These are phyloP conservation scores for Schizochytrium sp. DNA, from an alignment of 108 stramenopile species.

Conservation along the genomic window DNA sequence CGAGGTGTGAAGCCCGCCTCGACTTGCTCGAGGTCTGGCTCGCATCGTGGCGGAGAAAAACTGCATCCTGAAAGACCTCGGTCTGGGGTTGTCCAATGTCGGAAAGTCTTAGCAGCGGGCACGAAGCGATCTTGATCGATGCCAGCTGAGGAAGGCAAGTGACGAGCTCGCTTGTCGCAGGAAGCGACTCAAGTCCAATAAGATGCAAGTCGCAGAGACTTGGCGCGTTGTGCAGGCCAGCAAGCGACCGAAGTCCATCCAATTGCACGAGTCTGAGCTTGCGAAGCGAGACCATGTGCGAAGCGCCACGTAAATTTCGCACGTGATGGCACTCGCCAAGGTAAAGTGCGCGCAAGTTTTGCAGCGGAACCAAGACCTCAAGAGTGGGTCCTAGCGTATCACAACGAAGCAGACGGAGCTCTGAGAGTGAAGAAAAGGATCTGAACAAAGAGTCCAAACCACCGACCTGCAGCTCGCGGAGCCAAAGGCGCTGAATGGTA, in stretches of 20 bases:
- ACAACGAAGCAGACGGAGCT: neutral
- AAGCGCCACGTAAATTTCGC: neutral
- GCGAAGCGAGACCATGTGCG: neutral
- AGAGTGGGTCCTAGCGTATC: neutral
- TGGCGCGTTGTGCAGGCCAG: neutral
- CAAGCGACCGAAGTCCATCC: neutral
- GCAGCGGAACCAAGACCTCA: neutral
- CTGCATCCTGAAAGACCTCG: neutral
- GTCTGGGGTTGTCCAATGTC: neutral
- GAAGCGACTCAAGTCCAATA: neutral
- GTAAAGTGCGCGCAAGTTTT: neutral
- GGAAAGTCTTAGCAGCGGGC: neutral
- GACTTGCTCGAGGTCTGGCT: too few relatives aligned
- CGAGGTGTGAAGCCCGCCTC: too few relatives aligned
- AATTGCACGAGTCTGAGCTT: neutral
- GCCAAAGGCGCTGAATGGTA: neutral
- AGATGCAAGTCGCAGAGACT: neutral
- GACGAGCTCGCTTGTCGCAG: neutral
- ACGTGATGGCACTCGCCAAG: neutral
- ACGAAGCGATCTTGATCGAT: neutral
- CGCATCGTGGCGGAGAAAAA: neutral
- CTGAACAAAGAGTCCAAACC: neutral
- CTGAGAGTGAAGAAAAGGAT: neutral
- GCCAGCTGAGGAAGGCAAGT: neutral
- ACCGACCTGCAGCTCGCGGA: neutral